phyloP scores from a whole-genome alignment of 202 grass and related monocot genomes.

The Musa balbisiana region DNA sequence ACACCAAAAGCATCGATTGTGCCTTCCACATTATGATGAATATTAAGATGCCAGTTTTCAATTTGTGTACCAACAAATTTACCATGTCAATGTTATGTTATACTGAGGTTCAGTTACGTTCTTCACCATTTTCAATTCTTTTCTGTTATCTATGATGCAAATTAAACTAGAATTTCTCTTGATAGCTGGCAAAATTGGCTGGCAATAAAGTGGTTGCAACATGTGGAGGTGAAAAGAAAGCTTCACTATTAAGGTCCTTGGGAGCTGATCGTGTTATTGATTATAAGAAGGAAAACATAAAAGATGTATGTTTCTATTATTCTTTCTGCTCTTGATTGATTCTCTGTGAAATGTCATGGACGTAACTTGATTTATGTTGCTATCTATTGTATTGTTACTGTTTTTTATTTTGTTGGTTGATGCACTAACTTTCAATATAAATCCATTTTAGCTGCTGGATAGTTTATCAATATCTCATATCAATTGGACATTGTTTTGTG shows the following conservation, averaged over 20 bases:
- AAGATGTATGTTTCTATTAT: conserved; percentile 49
- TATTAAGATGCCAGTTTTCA: background rate
- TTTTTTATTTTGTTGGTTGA: background rate
- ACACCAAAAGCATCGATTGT: background rate
- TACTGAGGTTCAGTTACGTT: background rate
- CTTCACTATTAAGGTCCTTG: conserved; percentile 70
- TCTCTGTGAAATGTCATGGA: conserved; percentile 3
- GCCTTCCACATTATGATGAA: background rate
- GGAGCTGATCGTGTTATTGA: conserved; percentile 91
- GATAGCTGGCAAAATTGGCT: conserved; percentile 81
- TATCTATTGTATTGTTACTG: background rate
- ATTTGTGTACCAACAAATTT: background rate
- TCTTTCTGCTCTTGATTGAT: conserved; percentile 8
- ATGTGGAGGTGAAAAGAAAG: conserved; percentile 88
- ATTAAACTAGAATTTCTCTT: conserved; percentile 27
- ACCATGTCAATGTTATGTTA: background rate
- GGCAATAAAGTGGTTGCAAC: conserved; percentile 99
- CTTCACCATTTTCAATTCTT: background rate
- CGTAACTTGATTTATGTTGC: background rate
- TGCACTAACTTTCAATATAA: background rate
- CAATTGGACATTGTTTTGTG: no score
- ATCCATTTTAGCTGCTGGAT: background rate
- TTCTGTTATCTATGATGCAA: background rate
- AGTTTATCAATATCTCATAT: no score
- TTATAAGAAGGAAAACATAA: conserved; percentile 79